Evolutionary conservation across 2,329 filamentous ascomycete species (phyloP), one percentile per base, ranked within the genome.

Genomic region (Colletotrichum gigasporum): DNA sequence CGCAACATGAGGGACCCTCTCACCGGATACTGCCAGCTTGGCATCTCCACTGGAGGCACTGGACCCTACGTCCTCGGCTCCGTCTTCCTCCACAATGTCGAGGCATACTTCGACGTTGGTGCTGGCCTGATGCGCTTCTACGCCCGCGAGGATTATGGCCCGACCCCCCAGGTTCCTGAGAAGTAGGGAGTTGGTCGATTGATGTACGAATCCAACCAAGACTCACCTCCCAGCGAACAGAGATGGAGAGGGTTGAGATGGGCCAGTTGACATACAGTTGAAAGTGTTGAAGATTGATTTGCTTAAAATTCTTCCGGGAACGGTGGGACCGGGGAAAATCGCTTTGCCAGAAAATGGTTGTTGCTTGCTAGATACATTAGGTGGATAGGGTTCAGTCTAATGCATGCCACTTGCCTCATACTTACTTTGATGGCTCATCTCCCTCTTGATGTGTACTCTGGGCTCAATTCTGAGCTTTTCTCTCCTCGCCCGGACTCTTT

Each of bases 41-140:
- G 79, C 5, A 77, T 85, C 57, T 74, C 80, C 11, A 81, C 73
- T 47, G 82, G 82, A 1, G 79, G 78, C 0, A 66, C 73, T 1
- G 80, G 82, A 7, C 82, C 82, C 6, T 85, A 81, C 61, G 80
- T 85, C 22, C 70, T 86, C 30, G 83, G 84, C 0, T 79, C 82
- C 32, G 78, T 78, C 6, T 87, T 85, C 60, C 70, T 87, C 63
- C 79, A 84, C 70, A 85, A 82, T 57, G 81, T 82, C 2, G 71
- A 86, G 52, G 79, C 79, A 0, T 81, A 85, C 1, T 83, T 83
- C 68, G 80, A 84, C 62, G 72, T 83, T 14, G 81, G 81, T 1
- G 79, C 73, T 5, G 79, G 75, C n/a, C 72, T 81, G 71, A 80
- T 84, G 76, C 76, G 79, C 4, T 81, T 83, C 71, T 81, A 81